These are phyloP conservation scores for Scheffersomyces quercinus DNA, from an alignment of 1,139 yeast species.

Conservation along the genomic window DNA sequence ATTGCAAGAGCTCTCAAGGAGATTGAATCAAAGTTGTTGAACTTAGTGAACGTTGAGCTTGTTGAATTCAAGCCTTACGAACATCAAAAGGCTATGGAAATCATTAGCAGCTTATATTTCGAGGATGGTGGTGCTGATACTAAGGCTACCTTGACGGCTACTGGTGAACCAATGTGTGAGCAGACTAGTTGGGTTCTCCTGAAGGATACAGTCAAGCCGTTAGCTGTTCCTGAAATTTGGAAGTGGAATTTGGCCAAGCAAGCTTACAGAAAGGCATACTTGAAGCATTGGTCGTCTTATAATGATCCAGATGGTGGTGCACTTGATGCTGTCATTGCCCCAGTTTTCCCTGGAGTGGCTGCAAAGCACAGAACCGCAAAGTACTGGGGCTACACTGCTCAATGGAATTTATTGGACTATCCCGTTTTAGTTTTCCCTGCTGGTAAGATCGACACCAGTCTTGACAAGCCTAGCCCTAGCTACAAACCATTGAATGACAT, in stretches of 20 bases:
- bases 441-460: constrained; percentile 14
- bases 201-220: constrained; percentile 7
- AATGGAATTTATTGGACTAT: constrained; percentile 25
- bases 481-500: constrained; percentile 10
- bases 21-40: constrained; percentile 13
- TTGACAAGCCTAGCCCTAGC: constrained; percentile 12
- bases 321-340: constrained; percentile 20
- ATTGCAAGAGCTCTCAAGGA: constrained; percentile 21
- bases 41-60: constrained; percentile 15
- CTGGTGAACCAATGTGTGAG: constrained; percentile 22
- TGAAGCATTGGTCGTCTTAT: constrained; percentile 18
- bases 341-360: constrained; percentile 23
- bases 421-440: constrained; percentile 24
- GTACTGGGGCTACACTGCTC: constrained; percentile 24
- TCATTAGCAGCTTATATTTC: constrained; percentile 18
- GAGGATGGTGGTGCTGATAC: constrained; percentile 26
- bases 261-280: constrained; percentile 20
- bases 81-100: constrained; percentile 14
- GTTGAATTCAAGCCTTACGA: constrained; percentile 17
- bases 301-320: constrained; percentile 9
- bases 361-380: constrained; percentile 20
- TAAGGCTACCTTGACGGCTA: constrained; percentile 11
- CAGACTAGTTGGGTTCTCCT: constrained; percentile 20
- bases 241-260: constrained; percentile 22
- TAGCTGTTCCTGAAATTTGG: constrained; percentile 14